Evolutionary conservation across 2,329 filamentous ascomycete genomes (phyloP), one percentile per base, ranked within the genome.

Genomic region (Fonsecaea pedrosoi): DNA sequence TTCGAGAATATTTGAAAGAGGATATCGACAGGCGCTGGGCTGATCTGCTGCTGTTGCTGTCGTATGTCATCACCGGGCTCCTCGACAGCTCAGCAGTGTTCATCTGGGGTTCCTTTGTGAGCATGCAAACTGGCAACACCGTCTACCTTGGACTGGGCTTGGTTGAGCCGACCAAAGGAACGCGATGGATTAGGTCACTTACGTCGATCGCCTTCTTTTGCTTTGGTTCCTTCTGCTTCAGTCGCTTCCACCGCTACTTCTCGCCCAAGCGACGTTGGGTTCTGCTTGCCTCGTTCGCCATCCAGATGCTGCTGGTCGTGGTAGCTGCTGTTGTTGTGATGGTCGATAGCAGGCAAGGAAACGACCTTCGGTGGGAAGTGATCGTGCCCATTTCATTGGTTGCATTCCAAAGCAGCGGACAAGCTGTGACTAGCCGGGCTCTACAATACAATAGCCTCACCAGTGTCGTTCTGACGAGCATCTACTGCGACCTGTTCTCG

Each of bases 121-220:
- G 89, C 73, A 94, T 94, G 91, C 91, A 94, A 75, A 94, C 91
- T 37, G 90, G 90, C 86, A 94, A 94, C 77, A 93, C 91, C 4
- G 86, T 94, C 56, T 94, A 92, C 76, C 82, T 93, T 13, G 91
- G 90, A 8, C 84, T 94, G 2, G 91, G 91, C 2, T 80, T 93
- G n/a, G 83, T 87, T 8, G 85, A 86, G 0, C 84, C 87, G 1
- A 76, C 74, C 2, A 79, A 79, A 12, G 82, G 81, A 7, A 85
- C 83, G 18, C 84, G 89, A 58, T 92, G 89, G 88, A 84, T 90
- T 74, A 91, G 92, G 71, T 91, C 91, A 0, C 83, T 85, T n/a
- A 85, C 86, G 8, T 92, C 90, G 0, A 88, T 94, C 25, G 78
- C 81, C 34, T 87, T 83, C 69, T 94, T 94, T 79, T 91, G 89